phyloP scores from a whole-genome alignment of 345 rosid genomes.

The Bruguiera gymnorhiza region DNA sequence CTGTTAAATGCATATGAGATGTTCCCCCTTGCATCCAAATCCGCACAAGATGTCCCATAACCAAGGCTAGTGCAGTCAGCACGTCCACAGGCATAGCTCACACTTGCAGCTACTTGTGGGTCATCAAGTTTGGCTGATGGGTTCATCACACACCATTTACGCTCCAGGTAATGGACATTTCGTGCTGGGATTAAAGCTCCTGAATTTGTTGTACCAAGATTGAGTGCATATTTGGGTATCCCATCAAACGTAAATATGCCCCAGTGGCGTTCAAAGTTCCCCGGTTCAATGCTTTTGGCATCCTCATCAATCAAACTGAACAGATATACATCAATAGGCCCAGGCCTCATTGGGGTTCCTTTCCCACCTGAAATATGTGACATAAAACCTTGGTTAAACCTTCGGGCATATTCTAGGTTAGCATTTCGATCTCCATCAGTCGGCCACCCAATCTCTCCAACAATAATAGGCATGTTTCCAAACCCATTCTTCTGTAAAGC shows the following conservation, averaged over 20 bases:
- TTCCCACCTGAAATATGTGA: constrained; percentile 46
- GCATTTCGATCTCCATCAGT: constrained; percentile 76
- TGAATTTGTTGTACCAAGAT: constrained; percentile 75
- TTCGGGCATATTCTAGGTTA: constrained; percentile 43
- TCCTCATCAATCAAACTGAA: constrained; percentile 86
- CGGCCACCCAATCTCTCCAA: constrained; percentile 96
- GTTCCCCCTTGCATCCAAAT: constrained; percentile 51
- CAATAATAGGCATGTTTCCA: constrained; percentile 56
- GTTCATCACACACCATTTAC: constrained; percentile 84
- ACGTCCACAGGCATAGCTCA: constrained; percentile 73
- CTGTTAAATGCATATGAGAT: constrained; percentile 90
- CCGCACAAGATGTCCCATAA: constrained; percentile 76
- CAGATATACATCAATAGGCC: constrained; percentile 64
- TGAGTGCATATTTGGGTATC: constrained; percentile 54
- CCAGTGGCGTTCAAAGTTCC: constrained; percentile 45
- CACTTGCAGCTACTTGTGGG: constrained; percentile 55
- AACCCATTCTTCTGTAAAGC: constrained; percentile 83
- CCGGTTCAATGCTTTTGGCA: constrained; percentile 62
- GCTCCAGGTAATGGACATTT: constrained; percentile 44
- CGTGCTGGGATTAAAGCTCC: constrained; percentile 56
- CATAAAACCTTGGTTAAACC: constrained; percentile 82
- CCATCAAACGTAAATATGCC: constrained; percentile 41
- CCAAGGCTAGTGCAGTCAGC: constrained; percentile 92
- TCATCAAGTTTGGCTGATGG: constrained; percentile 57
- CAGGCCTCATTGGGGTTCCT: constrained; percentile 66